Conservation (phyloP, 768 basidiomycete genomes). For the Aureoboletus auriporus region DNA sequence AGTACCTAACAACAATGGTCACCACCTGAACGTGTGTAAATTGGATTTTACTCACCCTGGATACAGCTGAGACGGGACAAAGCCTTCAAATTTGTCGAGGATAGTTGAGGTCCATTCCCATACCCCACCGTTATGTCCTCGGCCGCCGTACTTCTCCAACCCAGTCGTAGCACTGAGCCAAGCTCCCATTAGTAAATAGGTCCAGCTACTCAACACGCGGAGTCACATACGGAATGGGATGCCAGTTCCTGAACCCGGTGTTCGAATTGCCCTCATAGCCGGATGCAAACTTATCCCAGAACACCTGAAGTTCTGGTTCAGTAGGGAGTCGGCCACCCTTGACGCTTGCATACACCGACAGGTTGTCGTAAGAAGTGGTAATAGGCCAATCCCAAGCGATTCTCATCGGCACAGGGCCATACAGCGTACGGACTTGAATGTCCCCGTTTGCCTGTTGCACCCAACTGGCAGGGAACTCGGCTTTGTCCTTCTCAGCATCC, state of each 20-base stretch:
- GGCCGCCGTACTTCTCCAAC: conserved; percentile 42
- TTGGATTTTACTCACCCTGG: conserved; percentile 58
- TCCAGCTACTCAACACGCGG: background rate
- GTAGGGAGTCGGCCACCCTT: conserved; percentile 95
- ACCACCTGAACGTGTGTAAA: background rate
- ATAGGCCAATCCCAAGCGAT: conserved; percentile 86
- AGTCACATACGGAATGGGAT: conserved; percentile 76
- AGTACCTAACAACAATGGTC: conserved; percentile 47
- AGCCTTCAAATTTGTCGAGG: conserved; percentile 72
- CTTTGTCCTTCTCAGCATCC: conserved; percentile 39
- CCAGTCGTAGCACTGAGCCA: conserved; percentile 65
- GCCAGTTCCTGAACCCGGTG: conserved; percentile 89
- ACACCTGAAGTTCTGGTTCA: conserved; percentile 79
- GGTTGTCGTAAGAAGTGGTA: conserved; percentile 68
- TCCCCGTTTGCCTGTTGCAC: conserved; percentile 11
- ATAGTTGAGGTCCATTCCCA: conserved; percentile 97
- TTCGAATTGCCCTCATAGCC: conserved; percentile 80
- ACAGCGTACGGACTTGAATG: conserved; percentile 73
- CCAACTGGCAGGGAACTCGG: conserved; percentile 31
- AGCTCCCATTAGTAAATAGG: background rate
- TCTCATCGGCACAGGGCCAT: conserved; percentile 77
- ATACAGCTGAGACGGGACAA: conserved; percentile 70
- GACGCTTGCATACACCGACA: conserved; percentile 75
- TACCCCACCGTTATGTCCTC: conserved; percentile 88
- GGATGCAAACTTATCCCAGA: conserved; percentile 68